phyloP scores from a whole-genome alignment of 495 filamentous ascomycete genomes.

The Penicillium paradoxum region DNA sequence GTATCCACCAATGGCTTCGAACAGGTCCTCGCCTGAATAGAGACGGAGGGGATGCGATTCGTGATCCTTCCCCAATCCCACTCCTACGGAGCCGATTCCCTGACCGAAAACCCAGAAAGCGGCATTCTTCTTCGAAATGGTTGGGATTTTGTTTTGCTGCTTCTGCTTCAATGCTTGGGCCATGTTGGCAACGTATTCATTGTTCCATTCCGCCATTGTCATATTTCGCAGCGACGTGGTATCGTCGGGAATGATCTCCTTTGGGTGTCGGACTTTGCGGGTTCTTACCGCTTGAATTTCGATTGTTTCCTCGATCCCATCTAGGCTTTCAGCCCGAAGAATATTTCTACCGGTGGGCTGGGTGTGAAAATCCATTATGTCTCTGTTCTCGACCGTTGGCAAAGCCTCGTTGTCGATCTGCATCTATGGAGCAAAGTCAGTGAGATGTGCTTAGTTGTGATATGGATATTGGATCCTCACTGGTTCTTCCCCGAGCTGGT shows the following conservation, averaged over 20 bases:
- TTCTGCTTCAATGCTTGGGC: constrained; percentile 41
- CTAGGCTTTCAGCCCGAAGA: not conserved
- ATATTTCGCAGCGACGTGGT: constrained; percentile 42
- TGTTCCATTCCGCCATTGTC: constrained; percentile 54
- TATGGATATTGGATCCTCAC: constrained; percentile 15
- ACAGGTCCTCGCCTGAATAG: constrained; percentile 54
- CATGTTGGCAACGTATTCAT: constrained; percentile 55
- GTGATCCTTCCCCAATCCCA: constrained; percentile 37
- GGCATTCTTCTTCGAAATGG: constrained; percentile 52
- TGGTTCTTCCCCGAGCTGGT: constrained; percentile 2
- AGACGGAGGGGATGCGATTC: constrained; percentile 41
- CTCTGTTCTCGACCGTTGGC: constrained; percentile 3
- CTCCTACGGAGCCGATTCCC: constrained; percentile 55
- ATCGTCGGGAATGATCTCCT: constrained; percentile 27
- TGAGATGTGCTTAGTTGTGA: not conserved
- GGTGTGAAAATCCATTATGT: constrained; percentile 19
- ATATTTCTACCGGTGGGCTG: constrained; percentile 5
- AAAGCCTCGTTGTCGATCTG: not conserved
- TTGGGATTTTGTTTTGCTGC: constrained; percentile 29
- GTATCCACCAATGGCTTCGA: constrained; percentile 38
- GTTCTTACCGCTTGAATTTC: not conserved
- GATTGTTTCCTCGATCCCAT: not conserved
- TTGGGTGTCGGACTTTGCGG: constrained; percentile 26
- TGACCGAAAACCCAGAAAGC: constrained; percentile 47
- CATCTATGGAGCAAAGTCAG: not conserved